phyloP scores from a whole-genome alignment of 768 basidiomycete species.

The Coprinopsis cinerea region DNA sequence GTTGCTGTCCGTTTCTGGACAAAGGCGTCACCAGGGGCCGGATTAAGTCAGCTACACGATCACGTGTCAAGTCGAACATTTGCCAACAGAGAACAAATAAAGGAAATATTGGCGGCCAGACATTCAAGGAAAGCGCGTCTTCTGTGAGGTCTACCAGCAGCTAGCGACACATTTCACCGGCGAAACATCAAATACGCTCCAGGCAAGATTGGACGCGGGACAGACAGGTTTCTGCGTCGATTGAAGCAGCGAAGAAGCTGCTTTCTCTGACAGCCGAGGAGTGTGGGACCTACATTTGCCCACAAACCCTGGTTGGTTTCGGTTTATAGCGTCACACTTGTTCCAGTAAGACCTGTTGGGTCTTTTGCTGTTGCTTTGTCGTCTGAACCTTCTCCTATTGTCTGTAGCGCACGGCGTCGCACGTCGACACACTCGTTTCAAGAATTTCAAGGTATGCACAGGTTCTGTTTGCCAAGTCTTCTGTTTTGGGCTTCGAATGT shows the following conservation, averaged over 20 bases:
- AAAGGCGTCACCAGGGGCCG: conserved; percentile 1
- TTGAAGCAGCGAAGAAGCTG: conserved; percentile 14
- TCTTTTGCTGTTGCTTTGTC: conserved; percentile 9
- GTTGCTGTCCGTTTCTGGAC: background rate
- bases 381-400: conserved; percentile 12
- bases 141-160: background rate
- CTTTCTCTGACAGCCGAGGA: conserved; percentile 29
- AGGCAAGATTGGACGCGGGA: background rate
- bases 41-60: conserved; percentile 27
- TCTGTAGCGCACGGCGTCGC: conserved; percentile 66
- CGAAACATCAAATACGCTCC: conserved; percentile 14
- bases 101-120: conserved; percentile 28
- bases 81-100: conserved; percentile 40
- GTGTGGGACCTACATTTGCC: conserved; percentile 48
- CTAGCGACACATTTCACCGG: conserved; percentile 19
- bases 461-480: conserved; percentile 8
- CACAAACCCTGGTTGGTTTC: conserved; percentile 26
- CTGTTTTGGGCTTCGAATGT: background rate
- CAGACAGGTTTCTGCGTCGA: background rate
- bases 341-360: conserved; percentile 9
- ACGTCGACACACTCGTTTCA: conserved; percentile 59
- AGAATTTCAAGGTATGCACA: conserved; percentile 41
- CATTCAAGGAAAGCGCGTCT: conserved; percentile 20
- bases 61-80: conserved; percentile 52
- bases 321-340: conserved; percentile 10